Conservation (phyloP, 1,139 yeast species). For the Pichia sp. region DNA sequence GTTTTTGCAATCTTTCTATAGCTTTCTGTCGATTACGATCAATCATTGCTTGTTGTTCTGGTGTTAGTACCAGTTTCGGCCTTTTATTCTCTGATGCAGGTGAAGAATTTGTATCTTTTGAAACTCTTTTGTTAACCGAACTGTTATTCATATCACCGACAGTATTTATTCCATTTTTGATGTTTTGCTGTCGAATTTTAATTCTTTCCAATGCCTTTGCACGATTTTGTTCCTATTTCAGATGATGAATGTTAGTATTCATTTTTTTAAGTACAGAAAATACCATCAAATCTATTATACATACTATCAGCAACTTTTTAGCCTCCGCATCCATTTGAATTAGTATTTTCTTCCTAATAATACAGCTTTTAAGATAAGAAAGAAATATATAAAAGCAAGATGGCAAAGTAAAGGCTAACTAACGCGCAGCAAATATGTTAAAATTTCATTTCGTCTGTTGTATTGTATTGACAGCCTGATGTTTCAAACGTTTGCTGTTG, state of each 20-base stretch:
- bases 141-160: not conserved
- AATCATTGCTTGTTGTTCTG: constrained; percentile 46
- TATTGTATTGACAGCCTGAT: too few species aligned
- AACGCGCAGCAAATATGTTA: not conserved
- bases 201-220: constrained; percentile 53
- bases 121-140: not conserved
- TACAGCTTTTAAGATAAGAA: too few species aligned
- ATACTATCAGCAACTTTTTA: constrained; percentile 1
- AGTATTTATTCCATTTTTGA: constrained; percentile 6
- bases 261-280: not conserved
- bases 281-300: not conserved
- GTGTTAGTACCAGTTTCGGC: constrained; percentile 34
- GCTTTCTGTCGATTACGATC: constrained; percentile 58
- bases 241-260: constrained; percentile 1
- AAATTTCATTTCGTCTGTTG: too few species aligned
- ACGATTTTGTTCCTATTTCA: constrained; percentile 38
- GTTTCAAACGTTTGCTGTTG: too few species aligned
- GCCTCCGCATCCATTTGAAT: not conserved
- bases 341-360: too few species aligned
- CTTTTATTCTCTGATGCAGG: not conserved
- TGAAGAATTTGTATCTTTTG: not conserved
- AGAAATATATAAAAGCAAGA: too few species aligned
- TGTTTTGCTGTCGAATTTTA: constrained; percentile 36
- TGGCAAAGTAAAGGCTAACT: not conserved
- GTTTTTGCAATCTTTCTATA: constrained; percentile 41